Evolutionary conservation across 192 early-diverging fungal genomes (phyloP).

Genomic region (Umbelopsis vinacea): DNA sequence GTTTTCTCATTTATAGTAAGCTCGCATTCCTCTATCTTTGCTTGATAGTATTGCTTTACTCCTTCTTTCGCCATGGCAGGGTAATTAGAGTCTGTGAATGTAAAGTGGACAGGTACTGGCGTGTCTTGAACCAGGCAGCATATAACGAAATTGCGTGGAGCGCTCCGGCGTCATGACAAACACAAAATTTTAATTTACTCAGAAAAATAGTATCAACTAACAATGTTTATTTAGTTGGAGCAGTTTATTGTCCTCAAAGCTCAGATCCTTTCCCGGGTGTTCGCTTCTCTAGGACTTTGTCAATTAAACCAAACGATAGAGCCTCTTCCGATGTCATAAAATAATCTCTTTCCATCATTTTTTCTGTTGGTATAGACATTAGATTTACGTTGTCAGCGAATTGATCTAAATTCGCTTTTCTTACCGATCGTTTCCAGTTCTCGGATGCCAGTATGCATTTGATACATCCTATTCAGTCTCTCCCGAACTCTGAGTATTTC

Average conservation of each 20-base stretch:
- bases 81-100: constrained; percentile 6
- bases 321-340: constrained; percentile 94
- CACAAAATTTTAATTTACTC: background rate
- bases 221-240: background rate
- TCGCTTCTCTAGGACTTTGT: constrained; percentile 83
- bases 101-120: background rate
- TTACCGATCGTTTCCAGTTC: constrained; percentile 80
- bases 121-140: background rate
- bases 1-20: constrained; percentile 86
- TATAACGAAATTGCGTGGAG: constrained; percentile 19
- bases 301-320: constrained; percentile 89
- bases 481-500: constrained; percentile 91
- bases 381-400: no score
- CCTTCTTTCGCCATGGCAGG: constrained; percentile 49
- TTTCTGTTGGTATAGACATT: constrained; percentile 54
- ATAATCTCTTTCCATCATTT: constrained; percentile 91
- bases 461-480: constrained; percentile 85
- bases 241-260: background rate
- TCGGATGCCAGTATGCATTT: constrained; percentile 82
- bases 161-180: constrained; percentile 1
- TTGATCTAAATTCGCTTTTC: background rate
- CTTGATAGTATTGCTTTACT: constrained; percentile 74
- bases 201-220: background rate
- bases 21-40: constrained; percentile 88
- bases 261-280: constrained; percentile 20